These are phyloP conservation scores for Hapsidospora chrysogenum DNA, from an alignment of 495 filamentous ascomycete species.

Conservation along the genomic window DNA sequence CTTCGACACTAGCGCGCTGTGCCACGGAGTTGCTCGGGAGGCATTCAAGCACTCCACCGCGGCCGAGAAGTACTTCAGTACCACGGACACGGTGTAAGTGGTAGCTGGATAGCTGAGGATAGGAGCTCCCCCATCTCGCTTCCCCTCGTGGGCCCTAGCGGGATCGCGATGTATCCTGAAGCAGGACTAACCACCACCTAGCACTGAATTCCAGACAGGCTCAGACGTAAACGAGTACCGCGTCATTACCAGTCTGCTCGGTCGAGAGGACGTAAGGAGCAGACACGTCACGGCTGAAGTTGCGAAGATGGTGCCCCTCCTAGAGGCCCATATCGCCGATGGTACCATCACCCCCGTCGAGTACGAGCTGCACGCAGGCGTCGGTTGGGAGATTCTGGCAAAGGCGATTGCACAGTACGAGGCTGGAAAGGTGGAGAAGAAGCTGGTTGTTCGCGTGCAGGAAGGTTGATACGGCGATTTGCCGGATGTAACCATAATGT, in stretches of 20 bases:
- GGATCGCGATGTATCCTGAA: too few species aligned
- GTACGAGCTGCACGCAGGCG: slow-evolving; percentile 6
- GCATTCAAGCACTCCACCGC: slow-evolving; percentile 25
- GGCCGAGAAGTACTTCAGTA: too few species aligned
- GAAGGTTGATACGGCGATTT: not conserved
- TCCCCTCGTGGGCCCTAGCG: too few species aligned
- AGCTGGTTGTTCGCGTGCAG: slow-evolving; percentile 7
- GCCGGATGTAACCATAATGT: too few species aligned
- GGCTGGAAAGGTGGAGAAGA: slow-evolving; percentile 8
- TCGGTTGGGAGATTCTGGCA: slow-evolving; percentile 8
- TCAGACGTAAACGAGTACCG: slow-evolving; percentile 8
- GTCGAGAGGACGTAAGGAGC: slow-evolving; percentile 2
- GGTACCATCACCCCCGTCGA: slow-evolving; percentile 8
- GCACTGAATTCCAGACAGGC: slow-evolving; percentile 8
- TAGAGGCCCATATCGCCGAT: slow-evolving; percentile 7
- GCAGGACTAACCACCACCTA: too few species aligned
- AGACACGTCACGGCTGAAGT: slow-evolving; percentile 4
- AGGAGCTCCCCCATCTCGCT: too few species aligned
- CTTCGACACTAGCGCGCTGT: slow-evolving; percentile 21
- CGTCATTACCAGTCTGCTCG: slow-evolving; percentile 8
- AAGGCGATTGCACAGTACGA: slow-evolving; percentile 6
- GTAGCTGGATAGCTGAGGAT: too few species aligned
- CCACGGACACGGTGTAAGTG: too few species aligned
- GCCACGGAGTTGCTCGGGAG: slow-evolving; percentile 13
- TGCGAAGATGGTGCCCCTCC: slow-evolving; percentile 2